Base-by-base conservation (phyloP, 805 yeast genomes). In the Cyberlindnera meyerae region DNA sequence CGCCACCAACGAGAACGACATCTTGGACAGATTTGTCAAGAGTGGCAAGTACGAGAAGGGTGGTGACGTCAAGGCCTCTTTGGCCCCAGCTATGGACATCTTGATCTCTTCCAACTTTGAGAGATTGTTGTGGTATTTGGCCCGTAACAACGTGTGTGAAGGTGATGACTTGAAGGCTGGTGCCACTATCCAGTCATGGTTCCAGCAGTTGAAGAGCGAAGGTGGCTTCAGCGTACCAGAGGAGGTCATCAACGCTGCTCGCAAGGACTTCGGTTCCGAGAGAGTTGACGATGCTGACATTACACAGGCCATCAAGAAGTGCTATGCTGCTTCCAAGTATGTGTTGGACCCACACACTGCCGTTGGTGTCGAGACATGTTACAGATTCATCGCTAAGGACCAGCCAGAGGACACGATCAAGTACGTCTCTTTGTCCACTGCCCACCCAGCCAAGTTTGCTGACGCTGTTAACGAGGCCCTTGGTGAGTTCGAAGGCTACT, bases 21-120 rank as follows among this genome's bases (percentile, higher is more conserved):
- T 93, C 48, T 75, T 93, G 56, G 86, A 93, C 65, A 79, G 99
- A 64, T 93, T 93, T 70, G 65, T 93, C 63, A 81, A 82, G 55
- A 64, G 88, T 12, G 97, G 96, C 43, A 70, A 75, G 45, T 93
- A 93, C 56, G 88, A 82, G 52, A 89, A 87, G 70, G 65, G 68
- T 24, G 68, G 68, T 37, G 77, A 74, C 39, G 97, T 87, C 31
- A 85, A 82, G 57, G 88, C 90, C 24, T 89, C 97, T 11, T 68
- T 79, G 52, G 86, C 97, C 3, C 99, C 99, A 46, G 99, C 99
- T 30, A 93, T 93, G 99, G 99, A 93, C 62, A 93, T 93, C 54
- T 75, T 87, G 52, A 86, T 93, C 40, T 87, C 97, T 13, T 84
- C 96, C 18, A 93, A 93, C 64, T 93, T 93, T 56, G 99, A 93